Base-by-base conservation (phyloP, 163 green algal species). In the Volvox carteri region DNA sequence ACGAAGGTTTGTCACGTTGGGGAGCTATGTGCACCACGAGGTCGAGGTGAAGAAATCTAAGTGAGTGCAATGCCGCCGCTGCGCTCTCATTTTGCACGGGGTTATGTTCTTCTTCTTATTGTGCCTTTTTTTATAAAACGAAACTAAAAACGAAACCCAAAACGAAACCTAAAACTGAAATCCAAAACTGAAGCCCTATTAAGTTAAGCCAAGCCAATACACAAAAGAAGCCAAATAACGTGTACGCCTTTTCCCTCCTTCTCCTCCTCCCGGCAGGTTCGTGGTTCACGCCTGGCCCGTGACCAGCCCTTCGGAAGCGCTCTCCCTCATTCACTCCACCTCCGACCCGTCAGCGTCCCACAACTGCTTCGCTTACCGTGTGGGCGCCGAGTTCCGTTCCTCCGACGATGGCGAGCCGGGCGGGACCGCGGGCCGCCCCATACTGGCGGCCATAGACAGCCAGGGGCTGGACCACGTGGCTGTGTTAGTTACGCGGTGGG, bases 401-500 rank as follows among this genome's bases (percentile, higher is more conserved):
- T 95, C 46, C n/a, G 97, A 99, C 80, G 97, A 99, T 86, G 97
- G 97, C 1, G 97, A 99, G 92, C 97, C 97, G 0, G 90, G 92
- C 2, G 96, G 97, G 2, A 94, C 91, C 12, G 97, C 97, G n/a
- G 97, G 97, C 4, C 81, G 92, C n/a, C 97, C 97, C 30, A 99
- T 99, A 2, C 87, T 98, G 41, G 78, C 79, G 2, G 96, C 96
- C 14, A 97, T 99, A 18, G 93, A 97, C 84, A 93, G 90, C 0
- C 94, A 98, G 65, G 93, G 91, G 0, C 88, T 99, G 28, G 93
- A 98, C 70, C 84, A 89, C 5, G 95, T 98, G 23, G 92, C 86
- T 25, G 95, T 98, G 30, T 84, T 99, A n/a, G 96, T 99, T 0
- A 96, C 94, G 0, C 90, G 95, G 93, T 96, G 72, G 62, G 83